phyloP scores from a whole-genome alignment of 129 eudicot species.

The carrot (Daucus carota) region DNA sequence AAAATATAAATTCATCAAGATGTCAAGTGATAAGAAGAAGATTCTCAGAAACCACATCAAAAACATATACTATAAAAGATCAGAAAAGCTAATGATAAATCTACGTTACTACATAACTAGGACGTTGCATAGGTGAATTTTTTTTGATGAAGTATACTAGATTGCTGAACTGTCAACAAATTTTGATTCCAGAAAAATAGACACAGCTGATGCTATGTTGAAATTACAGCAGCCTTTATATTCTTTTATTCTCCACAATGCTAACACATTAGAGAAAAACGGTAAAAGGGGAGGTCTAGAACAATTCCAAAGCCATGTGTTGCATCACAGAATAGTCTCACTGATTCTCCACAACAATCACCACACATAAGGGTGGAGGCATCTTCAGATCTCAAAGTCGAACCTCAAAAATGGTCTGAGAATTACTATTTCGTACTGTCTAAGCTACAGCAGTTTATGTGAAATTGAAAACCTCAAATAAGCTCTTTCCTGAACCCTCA shows the following conservation, averaged over 20 bases:
- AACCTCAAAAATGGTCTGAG: not conserved
- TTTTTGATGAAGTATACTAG: not conserved
- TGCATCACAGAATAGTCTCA: not conserved
- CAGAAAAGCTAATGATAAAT: not conserved
- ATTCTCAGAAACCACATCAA: not conserved
- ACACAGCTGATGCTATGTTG: not conserved
- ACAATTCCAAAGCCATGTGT: not conserved
- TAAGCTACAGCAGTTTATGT: not conserved
- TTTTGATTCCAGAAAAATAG: not conserved
- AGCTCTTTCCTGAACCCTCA: not conserved
- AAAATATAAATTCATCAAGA: not conserved
- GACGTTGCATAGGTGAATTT: not conserved
- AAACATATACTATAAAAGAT: too few relatives aligned
- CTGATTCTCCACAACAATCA: not conserved
- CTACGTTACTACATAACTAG: not conserved
- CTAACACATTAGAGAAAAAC: not conserved
- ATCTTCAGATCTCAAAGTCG: not conserved
- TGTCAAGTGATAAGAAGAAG: not conserved
- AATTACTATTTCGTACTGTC: not conserved
- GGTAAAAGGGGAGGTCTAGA: not conserved
- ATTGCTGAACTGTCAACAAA: not conserved
- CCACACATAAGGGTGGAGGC: not conserved
- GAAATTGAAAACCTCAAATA: not conserved
- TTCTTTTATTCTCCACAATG: not conserved
- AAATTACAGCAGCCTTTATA: not conserved